Base-by-base conservation (phyloP, 345 rosid species). In the Citrus medica region DNA sequence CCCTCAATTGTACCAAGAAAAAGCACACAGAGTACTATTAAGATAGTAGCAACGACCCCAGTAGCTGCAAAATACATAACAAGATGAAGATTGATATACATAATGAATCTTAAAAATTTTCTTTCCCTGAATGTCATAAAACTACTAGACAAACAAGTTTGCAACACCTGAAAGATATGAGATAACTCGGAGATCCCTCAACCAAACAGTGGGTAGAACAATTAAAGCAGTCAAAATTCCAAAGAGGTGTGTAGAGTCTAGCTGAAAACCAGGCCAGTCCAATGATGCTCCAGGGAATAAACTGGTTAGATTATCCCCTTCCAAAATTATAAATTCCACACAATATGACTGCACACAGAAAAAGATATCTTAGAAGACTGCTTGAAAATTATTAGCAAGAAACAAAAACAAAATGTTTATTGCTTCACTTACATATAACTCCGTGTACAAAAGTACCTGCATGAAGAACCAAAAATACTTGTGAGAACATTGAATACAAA, bases 261-360 rank as follows among this genome's bases (percentile, higher is more conserved):
- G 76, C 63, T 79, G 76, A 55, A 93, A 65, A 65, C 93, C 94
- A 22, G 78, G 79, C 90, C 86, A 88, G 74, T 87, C 80, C 69
- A 95, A 79, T 58, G 93, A 92, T 67, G 87, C 83, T 58, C 97
- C 92, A 33, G 98, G 98, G 82, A 95, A 95, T 69, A 95, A 87
- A 71, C 88, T 88, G 22, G 91, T 83, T 61, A 95, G 98, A 78
- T 91, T 93, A 78, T 95, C 99, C 13, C 99, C 98, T 88, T 95
- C 99, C 91, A 93, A 79, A 70, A 85, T 93, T 78, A 95, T 93
- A 77, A 93, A 91, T 76, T 93, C 99, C 79, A 95, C 94, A 82
- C 97, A 95, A 81, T 89, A 95, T 61, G 97, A 87, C 97, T 95
- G 86, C 85, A 84, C 48, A 79, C 71, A 67, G 69, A 24, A 82